Evolutionary conservation across 495 filamentous ascomycete genomes (phyloP), one percentile per base, ranked within the genome.

Genomic region (Neurospora tetrasperma): DNA sequence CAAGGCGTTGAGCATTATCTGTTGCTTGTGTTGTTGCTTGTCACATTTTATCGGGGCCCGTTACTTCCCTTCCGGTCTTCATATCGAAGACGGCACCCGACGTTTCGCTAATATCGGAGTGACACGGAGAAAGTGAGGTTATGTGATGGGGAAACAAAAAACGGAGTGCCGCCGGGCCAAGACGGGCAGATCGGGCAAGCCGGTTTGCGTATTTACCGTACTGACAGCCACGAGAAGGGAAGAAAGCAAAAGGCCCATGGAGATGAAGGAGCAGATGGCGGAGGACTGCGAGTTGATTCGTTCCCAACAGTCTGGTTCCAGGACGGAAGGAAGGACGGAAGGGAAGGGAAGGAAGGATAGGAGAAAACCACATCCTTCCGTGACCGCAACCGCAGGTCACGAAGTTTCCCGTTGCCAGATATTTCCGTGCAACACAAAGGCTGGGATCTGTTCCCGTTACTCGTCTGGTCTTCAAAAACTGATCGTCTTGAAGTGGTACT

Each of bases 281-380:
- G 35, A 62, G 27, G 54, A 27, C 23, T 35, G 54, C 12, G 12
- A 66, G 12, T 27, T 71, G 14, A 74, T 74, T 69, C 73, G 73
- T 71, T 74, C 73, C 73, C 73, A 70, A 44, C 73, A 43, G 40
- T 69, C 44, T 71, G 73, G 73, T 44, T 74, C 73, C 69, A 46
- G 54, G 27, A 66, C 54, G 54, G 27, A 66, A 66, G 27, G 54
- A 31, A 2, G 27, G 27, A 31, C 27, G 27, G 54, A 35, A 62
- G 14, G 54, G 54, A 12, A 35, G 31, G 27, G 54, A 31, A 31
- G 27, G 27, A 31, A 31, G 23, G 54, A 62, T 62, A 62, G 14
- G 12, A 35, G 54, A 18, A 66, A 14, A 66, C 35, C 35, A 31
- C 27, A 66, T 38, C 27, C 23, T 35, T 66, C 54, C 54, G 54